phyloP scores from a whole-genome alignment of 805 yeast genomes.

The Saturnispora dispora region DNA sequence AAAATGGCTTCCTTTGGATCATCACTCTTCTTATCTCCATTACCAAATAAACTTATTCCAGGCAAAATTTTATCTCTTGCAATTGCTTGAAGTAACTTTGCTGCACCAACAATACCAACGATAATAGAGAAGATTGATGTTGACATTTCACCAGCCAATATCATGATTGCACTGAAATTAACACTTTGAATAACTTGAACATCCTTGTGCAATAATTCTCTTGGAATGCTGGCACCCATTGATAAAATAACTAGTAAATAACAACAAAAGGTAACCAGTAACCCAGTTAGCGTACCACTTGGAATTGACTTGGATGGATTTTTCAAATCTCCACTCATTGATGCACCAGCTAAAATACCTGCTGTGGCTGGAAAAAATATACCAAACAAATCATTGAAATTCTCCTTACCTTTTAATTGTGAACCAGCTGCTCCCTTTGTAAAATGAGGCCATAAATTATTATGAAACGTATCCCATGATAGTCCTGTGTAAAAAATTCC shows the following conservation, averaged over 20 bases:
- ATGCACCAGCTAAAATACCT: slow-evolving; percentile 97
- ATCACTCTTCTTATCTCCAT: slow-evolving; percentile 32
- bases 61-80: slow-evolving; percentile 87
- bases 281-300: slow-evolving; percentile 83
- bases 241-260: slow-evolving; percentile 76
- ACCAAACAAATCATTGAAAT: slow-evolving; percentile 80
- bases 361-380: slow-evolving; percentile 98
- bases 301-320: slow-evolving; percentile 89
- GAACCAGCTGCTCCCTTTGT: slow-evolving; percentile 94
- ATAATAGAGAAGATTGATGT: slow-evolving; percentile 88
- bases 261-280: slow-evolving; percentile 63
- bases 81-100: slow-evolving; percentile 82
- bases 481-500: slow-evolving; percentile 59
- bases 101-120: slow-evolving; percentile 95
- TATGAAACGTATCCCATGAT: slow-evolving; percentile 53
- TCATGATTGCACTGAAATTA: slow-evolving; percentile 55
- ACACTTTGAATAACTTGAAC: slow-evolving; percentile 81
- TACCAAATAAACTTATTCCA: slow-evolving; percentile 53
- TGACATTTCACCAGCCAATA: slow-evolving; percentile 82
- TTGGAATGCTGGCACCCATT: slow-evolving; percentile 72
- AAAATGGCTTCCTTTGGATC: slow-evolving; percentile 62
- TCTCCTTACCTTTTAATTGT: slow-evolving; percentile 50
- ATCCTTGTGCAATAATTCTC: slow-evolving; percentile 67
- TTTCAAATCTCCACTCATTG: slow-evolving; percentile 90
- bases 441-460: slow-evolving; percentile 69